Evolutionary conservation across 2,329 filamentous ascomycete genomes (phyloP).

Genomic region (Talaromyces atroroseus): DNA sequence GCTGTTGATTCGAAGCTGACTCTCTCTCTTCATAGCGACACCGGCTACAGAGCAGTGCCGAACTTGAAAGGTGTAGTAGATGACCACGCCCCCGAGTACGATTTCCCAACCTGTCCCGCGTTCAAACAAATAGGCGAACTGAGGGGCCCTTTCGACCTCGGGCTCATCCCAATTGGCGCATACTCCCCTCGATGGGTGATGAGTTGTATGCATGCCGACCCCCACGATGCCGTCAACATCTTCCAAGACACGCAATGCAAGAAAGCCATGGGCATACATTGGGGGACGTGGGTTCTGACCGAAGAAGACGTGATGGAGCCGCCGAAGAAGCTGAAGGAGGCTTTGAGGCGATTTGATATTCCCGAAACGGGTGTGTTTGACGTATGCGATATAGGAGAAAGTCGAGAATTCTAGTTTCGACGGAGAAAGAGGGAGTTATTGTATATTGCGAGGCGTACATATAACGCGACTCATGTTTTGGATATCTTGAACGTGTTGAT

Average conservation of each 20-base stretch:
- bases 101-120: slow-evolving; percentile 70
- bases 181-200: slow-evolving; percentile 64
- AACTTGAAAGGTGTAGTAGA: slow-evolving; percentile 57
- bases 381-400: slow-evolving; percentile 78
- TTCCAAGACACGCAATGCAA: slow-evolving; percentile 77
- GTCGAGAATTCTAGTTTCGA: slow-evolving; percentile 60
- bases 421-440: neutral
- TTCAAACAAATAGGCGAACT: slow-evolving; percentile 77
- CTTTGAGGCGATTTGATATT: slow-evolving; percentile 62
- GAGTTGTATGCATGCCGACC: slow-evolving; percentile 78
- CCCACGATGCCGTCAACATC: slow-evolving; percentile 82
- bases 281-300: slow-evolving; percentile 84
- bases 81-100: slow-evolving; percentile 65
- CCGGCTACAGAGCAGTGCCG: slow-evolving; percentile 78
- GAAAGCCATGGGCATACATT: slow-evolving; percentile 80
- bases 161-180: slow-evolving; percentile 87
- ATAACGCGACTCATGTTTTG: neutral
- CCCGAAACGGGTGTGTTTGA: slow-evolving; percentile 71
- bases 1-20: too few species aligned
- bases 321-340: slow-evolving; percentile 64
- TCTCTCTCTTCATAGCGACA: slow-evolving; percentile 58
- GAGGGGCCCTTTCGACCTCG: slow-evolving; percentile 82
- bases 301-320: slow-evolving; percentile 82
- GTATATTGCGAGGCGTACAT: neutral
- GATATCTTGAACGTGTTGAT: neutral